Conservation (phyloP, 208 protist species). For the Leishmania amazonensis region DNA sequence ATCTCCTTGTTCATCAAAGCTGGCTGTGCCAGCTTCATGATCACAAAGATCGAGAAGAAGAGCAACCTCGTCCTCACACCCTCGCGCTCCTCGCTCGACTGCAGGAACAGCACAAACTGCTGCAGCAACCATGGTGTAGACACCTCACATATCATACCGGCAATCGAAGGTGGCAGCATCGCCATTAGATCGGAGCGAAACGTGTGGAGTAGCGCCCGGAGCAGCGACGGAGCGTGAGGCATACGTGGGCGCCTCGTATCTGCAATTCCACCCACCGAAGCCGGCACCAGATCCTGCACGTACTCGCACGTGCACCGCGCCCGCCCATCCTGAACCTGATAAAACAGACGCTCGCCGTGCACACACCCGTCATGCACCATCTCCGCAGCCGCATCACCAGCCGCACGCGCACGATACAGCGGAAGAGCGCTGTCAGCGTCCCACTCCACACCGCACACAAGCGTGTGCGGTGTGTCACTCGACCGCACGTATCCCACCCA, state of each 20-base stretch:
- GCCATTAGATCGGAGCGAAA: slow-evolving; percentile 31
- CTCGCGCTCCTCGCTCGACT: slow-evolving; percentile 10
- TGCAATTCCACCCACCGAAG: background rate
- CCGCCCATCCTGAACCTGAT: slow-evolving; percentile 13
- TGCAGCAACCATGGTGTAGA: slow-evolving; percentile 61
- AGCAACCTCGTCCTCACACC: slow-evolving; percentile 27
- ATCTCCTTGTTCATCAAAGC: slow-evolving; percentile 44
- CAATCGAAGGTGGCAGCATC: slow-evolving; percentile 39
- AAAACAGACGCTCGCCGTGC: slow-evolving; percentile 72
- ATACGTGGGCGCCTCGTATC: background rate
- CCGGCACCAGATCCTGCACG: slow-evolving; percentile 37
- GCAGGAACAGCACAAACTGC: slow-evolving; percentile 47
- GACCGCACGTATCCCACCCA: slow-evolving; percentile 60
- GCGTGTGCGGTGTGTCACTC: slow-evolving; percentile 32
- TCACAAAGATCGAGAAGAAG: slow-evolving; percentile 20
- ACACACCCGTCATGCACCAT: slow-evolving; percentile 35
- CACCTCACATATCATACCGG: slow-evolving; percentile 51
- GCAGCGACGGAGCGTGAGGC: slow-evolving; percentile 38
- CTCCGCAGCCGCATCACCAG: slow-evolving; percentile 7
- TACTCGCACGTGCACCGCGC: slow-evolving; percentile 50
- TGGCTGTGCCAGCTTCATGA: slow-evolving; percentile 44
- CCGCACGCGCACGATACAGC: slow-evolving; percentile 8
- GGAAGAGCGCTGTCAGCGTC: slow-evolving; percentile 21
- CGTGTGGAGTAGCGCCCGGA: slow-evolving; percentile 37
- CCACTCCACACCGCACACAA: slow-evolving; percentile 75